phyloP scores from a whole-genome alignment of 2,329 filamentous ascomycete species.

The Xylaria sp. region DNA sequence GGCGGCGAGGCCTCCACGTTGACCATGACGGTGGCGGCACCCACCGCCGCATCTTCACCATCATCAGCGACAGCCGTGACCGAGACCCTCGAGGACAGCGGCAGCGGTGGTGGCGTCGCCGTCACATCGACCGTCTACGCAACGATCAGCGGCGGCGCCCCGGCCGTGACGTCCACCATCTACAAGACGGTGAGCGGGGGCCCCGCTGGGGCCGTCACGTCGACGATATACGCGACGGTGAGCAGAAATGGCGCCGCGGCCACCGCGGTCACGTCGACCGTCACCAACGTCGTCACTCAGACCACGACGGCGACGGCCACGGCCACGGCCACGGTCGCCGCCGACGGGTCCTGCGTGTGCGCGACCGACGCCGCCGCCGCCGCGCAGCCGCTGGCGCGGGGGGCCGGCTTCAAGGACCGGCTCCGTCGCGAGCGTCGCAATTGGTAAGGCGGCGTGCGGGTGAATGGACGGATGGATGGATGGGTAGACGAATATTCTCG shows the following conservation, averaged over 20 bases:
- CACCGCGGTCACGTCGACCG: not conserved
- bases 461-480: too few relatives aligned
- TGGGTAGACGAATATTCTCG: too few relatives aligned
- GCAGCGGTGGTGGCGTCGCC: slow-evolving; percentile 20
- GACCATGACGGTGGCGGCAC: slow-evolving; percentile 11
- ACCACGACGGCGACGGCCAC: too few relatives aligned
- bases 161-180: not conserved
- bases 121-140: slow-evolving; percentile 17
- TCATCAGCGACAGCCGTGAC: slow-evolving; percentile 10
- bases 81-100: slow-evolving; percentile 7
- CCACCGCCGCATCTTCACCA: not conserved
- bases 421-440: not conserved
- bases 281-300: not conserved
- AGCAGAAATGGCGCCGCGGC: slow-evolving; percentile 12
- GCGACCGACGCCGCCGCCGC: not conserved
- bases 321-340: not conserved
- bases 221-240: slow-evolving; percentile 23
- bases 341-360: not conserved
- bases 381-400: too few relatives aligned
- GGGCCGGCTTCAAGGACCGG: not conserved
- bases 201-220: slow-evolving; percentile 17
- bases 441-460: too few relatives aligned
- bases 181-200: too few relatives aligned
- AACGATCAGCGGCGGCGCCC: not conserved
- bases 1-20: slow-evolving; percentile 6